Evolutionary conservation across 2,329 filamentous ascomycete genomes (phyloP), one percentile per base, ranked within the genome.

Genomic region (Mycogone perniciosa): DNA sequence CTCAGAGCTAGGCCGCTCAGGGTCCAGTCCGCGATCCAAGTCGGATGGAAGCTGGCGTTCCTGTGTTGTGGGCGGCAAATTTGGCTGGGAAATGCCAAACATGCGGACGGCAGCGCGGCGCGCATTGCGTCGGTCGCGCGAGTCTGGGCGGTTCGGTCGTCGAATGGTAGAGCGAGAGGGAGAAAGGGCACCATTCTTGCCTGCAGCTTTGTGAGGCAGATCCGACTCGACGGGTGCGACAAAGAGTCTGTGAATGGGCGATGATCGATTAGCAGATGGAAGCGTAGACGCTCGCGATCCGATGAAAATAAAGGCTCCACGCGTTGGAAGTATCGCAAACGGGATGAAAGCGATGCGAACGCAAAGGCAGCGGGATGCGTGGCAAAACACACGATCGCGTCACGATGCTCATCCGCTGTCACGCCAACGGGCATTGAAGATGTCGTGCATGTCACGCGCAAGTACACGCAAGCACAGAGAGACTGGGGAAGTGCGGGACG

Each of bases 211-310:
- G 43, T 62, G 57, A 10, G 64, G 58, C 41, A 73, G 49, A 54
- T 75, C 71, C 44, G 73, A 73, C 57, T 74, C 70, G 56, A 73
- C 67, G 33, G 71, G 72, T 35, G 73, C 71, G 48, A 75, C 60
- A 55, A 75, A 77, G 31, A 76, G 63, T 55, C 75, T 77, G 54
- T 29, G 50, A 26, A 26, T 30, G 8, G 44, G 30, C 26, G 11
- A 26, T 29, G 37, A 44, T 30, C 20, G 11, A 30, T 53, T 44
- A 53, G 51, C 11, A 10, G 20, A 42, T 10, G 40, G 27, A 30
- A 8, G 27, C 20, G 13, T 31, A 20, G 10, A 31, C 7, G 9
- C 13, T 30, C 29, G 35, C 27, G 42, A 44, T 44, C n/a, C 27
- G 10, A 11, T 10, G n/a, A 10, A 31, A n/a, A 31, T 5, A 42